phyloP scores from a whole-genome alignment of 2,329 filamentous ascomycete genomes.

The Fusarium sp. region DNA sequence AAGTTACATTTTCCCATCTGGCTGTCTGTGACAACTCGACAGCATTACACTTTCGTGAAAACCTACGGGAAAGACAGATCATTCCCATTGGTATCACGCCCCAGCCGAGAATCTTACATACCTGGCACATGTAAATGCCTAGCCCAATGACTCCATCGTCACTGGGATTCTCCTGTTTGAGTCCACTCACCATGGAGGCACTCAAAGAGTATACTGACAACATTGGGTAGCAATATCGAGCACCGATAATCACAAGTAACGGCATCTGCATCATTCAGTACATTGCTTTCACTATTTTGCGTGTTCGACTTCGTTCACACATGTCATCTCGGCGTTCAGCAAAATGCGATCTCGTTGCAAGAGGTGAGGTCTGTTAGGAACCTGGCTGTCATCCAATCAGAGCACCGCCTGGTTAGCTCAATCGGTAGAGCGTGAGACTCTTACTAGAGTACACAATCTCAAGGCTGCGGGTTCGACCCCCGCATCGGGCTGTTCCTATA shows the following conservation, averaged over 20 bases:
- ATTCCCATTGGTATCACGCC: neutral
- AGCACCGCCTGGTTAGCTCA: constrained; percentile 54
- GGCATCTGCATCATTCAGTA: neutral
- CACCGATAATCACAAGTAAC: neutral
- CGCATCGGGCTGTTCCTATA: constrained; percentile 57
- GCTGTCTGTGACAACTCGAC: no score
- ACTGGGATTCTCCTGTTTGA: neutral
- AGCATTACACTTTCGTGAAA: neutral
- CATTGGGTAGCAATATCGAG: neutral
- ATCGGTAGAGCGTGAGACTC: constrained; percentile 77
- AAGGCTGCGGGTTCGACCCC: constrained; percentile 68
- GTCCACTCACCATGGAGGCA: neutral
- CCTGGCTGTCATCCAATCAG: neutral
- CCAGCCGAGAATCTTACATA: neutral
- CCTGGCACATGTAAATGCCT: neutral
- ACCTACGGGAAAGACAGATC: neutral
- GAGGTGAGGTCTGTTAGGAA: neutral
- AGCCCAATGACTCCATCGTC: neutral
- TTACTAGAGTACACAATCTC: constrained; percentile 60
- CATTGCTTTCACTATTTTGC: neutral
- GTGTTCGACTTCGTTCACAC: neutral
- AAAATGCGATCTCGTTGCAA: neutral
- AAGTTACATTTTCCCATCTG: neutral
- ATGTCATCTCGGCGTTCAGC: neutral
- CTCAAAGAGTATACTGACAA: neutral